Evolutionary conservation across 805 yeast genomes (phyloP).

Genomic region (Saturnispora kantuleensis): DNA sequence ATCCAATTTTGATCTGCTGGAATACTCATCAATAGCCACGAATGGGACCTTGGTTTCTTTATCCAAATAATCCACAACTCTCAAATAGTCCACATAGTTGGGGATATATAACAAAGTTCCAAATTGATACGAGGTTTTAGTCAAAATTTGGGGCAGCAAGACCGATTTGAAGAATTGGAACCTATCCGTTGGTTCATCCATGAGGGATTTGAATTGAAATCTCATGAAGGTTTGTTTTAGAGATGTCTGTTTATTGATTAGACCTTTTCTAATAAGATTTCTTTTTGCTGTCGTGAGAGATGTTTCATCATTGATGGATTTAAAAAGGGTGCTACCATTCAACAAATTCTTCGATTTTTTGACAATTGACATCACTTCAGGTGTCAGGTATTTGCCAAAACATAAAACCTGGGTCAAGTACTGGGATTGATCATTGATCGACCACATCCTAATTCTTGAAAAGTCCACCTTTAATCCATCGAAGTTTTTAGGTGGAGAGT

Average conservation of each 20-base stretch:
- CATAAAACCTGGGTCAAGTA: conserved; percentile 69
- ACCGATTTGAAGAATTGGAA: conserved; percentile 72
- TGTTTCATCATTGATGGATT: conserved; percentile 33
- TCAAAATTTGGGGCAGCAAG: conserved; percentile 59
- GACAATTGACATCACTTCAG: conserved; percentile 62
- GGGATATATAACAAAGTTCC: conserved; percentile 81
- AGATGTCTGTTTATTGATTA: conserved; percentile 31
- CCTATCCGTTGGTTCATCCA: conserved; percentile 71
- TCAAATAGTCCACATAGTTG: conserved; percentile 73
- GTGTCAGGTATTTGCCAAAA: conserved; percentile 69
- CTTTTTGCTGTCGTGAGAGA: conserved; percentile 49
- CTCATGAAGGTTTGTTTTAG: conserved; percentile 65
- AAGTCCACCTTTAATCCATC: conserved; percentile 67
- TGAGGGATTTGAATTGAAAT: conserved; percentile 44
- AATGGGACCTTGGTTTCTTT: conserved; percentile 54
- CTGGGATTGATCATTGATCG: conserved; percentile 70
- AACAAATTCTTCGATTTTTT: conserved; percentile 35
- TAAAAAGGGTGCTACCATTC: conserved; percentile 48
- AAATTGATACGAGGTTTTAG: conserved; percentile 50
- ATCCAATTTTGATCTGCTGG: conserved; percentile 59
- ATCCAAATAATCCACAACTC: conserved; percentile 63
- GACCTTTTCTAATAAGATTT: conserved; percentile 21
- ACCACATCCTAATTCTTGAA: conserved; percentile 86
- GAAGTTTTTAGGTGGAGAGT: conserved; percentile 64
- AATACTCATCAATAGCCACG: conserved; percentile 75